Conservation (phyloP, 108 stramenopile genomes). For the Chaetoceros tenuissimus region DNA sequence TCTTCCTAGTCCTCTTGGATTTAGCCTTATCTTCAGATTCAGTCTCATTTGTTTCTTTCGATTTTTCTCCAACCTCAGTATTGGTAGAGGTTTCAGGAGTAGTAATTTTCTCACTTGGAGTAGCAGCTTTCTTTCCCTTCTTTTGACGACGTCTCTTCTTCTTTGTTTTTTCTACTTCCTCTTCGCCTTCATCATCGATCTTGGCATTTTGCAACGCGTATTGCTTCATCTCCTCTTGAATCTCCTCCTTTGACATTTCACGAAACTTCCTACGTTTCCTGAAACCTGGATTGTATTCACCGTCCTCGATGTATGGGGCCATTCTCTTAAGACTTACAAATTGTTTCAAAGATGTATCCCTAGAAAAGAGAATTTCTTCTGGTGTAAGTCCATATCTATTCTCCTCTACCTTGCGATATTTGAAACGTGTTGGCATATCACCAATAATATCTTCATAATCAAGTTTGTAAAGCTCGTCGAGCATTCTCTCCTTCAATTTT, state of each 20-base stretch:
- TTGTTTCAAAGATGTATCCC: slow-evolving; percentile 86
- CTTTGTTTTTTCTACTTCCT: slow-evolving; percentile 17
- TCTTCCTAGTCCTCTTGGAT: no score
- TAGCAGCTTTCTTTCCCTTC: slow-evolving; percentile 27
- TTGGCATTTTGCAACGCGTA: slow-evolving; percentile 4
- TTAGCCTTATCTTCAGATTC: no score
- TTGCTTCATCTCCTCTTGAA: slow-evolving; percentile 21
- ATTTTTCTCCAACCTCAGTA: not conserved
- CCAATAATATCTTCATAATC: slow-evolving; percentile 99
- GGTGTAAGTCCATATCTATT: slow-evolving; percentile 89
- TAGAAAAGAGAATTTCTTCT: slow-evolving; percentile 91
- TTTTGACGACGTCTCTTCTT: slow-evolving; percentile 52
- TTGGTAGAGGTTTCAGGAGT: not conserved
- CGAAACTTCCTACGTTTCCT: slow-evolving; percentile 72
- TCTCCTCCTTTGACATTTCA: slow-evolving; percentile 59
- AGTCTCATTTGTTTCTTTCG: slow-evolving; percentile 12
- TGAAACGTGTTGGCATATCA: slow-evolving; percentile 95
- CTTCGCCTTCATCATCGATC: slow-evolving; percentile 14
- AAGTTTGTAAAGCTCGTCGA: slow-evolving; percentile 94
- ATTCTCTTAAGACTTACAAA: slow-evolving; percentile 95
- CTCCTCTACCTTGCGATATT: slow-evolving; percentile 86
- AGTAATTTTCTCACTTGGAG: not conserved
- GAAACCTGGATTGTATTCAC: slow-evolving; percentile 54
- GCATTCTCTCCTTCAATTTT: slow-evolving; percentile 61
- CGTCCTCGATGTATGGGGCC: slow-evolving; percentile 89